Base-by-base conservation (phyloP, 768 basidiomycete species). In the Gymnopilus dilepis region DNA sequence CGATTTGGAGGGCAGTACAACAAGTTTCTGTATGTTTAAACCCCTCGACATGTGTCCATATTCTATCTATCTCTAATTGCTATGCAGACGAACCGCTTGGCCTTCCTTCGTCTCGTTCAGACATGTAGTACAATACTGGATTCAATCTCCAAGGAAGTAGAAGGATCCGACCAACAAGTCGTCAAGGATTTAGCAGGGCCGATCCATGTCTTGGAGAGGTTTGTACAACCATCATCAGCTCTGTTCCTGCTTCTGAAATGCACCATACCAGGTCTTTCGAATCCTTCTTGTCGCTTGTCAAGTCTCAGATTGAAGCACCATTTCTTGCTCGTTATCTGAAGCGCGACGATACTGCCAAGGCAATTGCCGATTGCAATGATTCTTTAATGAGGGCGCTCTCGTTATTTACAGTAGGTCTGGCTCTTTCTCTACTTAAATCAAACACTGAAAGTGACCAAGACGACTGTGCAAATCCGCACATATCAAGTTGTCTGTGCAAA, bases 261-360 rank as follows among this genome's bases (percentile, higher is more conserved):
- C n/a, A n/a, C n/a, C 34, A 13, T 22, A 9, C 37, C 31, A 62
- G 65, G 56, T 66, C 65, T 38, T 63, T 64, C 37, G 63, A 64
- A 30, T 63, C 65, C 43, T 79, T 90, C 60, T 50, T 69, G 4
- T 65, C 57, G 33, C 30, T 69, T 75, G 64, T 71, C 8, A 62
- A 65, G 34, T 82, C 82, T 45, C 84, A 89, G 60, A 77, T 79
- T 12, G 76, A 82, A 40, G 75, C 86, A 0, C 86, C 89, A 0
- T 91, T 91, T 73, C 73, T 92, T 63, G 87, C 86, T 72, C 80
- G 87, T 4, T 91, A 90, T 68, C 76, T 91, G 24, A 84, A 84
- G 67, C 80, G 87, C 28, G 86, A 88, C 15, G 89, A 91, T 58
- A 86, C 84, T 9, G 64, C 76, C 3, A 54, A 62, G 28, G 64